phyloP scores from a whole-genome alignment of 2,329 filamentous ascomycete species.

The Microdochium bolleyi region DNA sequence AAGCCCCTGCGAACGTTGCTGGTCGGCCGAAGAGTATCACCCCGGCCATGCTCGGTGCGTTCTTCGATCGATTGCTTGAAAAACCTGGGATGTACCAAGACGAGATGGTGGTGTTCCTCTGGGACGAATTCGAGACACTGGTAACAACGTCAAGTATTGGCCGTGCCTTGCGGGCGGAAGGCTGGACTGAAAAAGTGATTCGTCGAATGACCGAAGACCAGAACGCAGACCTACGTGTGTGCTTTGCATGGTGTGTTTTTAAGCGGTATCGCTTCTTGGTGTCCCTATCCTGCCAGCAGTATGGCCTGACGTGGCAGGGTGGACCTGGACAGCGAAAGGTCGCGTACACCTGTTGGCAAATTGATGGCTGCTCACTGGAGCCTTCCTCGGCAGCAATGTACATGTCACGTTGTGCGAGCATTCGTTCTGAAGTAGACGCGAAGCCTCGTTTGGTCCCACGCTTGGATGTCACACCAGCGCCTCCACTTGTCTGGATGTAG shows the following conservation, averaged over 20 bases:
- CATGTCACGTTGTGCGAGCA: too few species aligned
- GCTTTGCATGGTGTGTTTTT: constrained; percentile 2
- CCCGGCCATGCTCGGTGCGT: background rate
- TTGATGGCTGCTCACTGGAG: background rate
- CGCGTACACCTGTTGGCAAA: background rate
- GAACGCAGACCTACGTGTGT: background rate
- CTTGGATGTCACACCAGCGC: background rate
- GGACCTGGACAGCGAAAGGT: constrained; percentile 1
- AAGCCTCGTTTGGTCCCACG: constrained; percentile 2
- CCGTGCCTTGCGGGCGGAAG: too few species aligned
- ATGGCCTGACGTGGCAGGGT: constrained; percentile 2
- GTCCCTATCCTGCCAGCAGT: constrained; percentile 2
- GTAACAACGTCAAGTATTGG: too few species aligned
- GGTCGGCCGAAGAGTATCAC: constrained; percentile 5
- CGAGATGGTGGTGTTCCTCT: background rate
- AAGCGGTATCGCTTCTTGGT: constrained; percentile 2
- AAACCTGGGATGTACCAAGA: constrained; percentile 1
- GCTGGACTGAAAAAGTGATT: background rate
- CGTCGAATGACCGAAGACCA: background rate
- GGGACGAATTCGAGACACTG: too few species aligned
- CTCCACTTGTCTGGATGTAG: background rate
- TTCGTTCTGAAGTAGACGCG: too few species aligned
- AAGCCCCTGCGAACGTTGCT: constrained; percentile 8
- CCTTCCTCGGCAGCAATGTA: background rate
- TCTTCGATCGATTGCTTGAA: constrained; percentile 2